phyloP scores from a whole-genome alignment of 1,284 basidiomycete genomes.

The Malassezia sp. region DNA sequence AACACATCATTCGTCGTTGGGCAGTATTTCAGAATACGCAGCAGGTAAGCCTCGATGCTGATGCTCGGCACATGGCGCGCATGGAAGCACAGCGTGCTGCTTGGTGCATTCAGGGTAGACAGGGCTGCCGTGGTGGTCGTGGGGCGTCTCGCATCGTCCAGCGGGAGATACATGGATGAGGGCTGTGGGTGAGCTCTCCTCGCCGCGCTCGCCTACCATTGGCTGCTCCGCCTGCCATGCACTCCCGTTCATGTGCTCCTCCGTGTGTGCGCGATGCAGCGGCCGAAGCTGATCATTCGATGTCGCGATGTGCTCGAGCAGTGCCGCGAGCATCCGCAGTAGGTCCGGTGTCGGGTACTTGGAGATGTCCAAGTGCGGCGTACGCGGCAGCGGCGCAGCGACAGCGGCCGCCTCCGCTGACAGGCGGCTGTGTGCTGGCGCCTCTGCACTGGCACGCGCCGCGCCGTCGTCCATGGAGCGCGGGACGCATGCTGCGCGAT shows the following conservation, averaged over 20 bases:
- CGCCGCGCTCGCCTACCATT: not conserved
- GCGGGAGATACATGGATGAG: constrained; percentile 20
- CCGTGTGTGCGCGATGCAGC: constrained; percentile 7
- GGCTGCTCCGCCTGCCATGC: not conserved
- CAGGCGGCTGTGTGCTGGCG: too few species aligned
- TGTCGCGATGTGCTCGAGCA: constrained; percentile 80
- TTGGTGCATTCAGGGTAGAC: constrained; percentile 62
- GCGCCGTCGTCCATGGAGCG: too few species aligned
- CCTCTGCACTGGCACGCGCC: too few species aligned
- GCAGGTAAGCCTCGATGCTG: constrained; percentile 81
- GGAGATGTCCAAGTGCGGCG: constrained; percentile 52
- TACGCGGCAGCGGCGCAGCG: too few species aligned
- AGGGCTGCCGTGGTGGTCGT: constrained; percentile 63
- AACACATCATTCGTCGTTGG: constrained; percentile 98
- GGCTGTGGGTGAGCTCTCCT: not conserved
- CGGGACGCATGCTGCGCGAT: too few species aligned
- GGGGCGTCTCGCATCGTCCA: constrained; percentile 24
- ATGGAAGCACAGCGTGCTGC: constrained; percentile 81
- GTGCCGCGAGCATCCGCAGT: constrained; percentile 71
- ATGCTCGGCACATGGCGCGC: constrained; percentile 91
- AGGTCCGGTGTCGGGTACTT: constrained; percentile 57
- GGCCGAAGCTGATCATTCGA: constrained; percentile 61
- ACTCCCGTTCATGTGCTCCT: constrained; percentile 11
- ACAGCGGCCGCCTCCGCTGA: too few species aligned
- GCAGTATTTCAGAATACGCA: constrained; percentile 94